Conservation (phyloP, 805 yeast species). For the Myxozyma vanderwaltii region DNA sequence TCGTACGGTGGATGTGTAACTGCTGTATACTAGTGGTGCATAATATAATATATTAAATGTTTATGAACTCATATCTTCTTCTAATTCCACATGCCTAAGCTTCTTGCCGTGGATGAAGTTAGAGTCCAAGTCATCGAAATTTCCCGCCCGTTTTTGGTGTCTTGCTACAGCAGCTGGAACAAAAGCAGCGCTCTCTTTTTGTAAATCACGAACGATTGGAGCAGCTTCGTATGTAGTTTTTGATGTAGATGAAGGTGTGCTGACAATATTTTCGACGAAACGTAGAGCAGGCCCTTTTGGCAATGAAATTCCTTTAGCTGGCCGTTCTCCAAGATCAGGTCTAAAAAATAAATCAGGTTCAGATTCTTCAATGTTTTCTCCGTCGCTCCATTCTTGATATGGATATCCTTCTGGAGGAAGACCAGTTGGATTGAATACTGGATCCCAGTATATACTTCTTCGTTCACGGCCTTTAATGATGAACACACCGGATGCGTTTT, state of each 20-base stretch:
- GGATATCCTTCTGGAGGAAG: conserved; percentile 34
- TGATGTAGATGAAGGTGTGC: neutral
- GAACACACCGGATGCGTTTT: conserved; percentile 24
- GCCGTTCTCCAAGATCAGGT: conserved; percentile 16
- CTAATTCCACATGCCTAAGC: conserved; percentile 3
- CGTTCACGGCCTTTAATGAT: conserved; percentile 31
- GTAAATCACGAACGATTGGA: conserved; percentile 35
- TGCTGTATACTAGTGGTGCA: neutral
- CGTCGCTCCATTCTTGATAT: conserved; percentile 27
- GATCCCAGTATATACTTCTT: conserved; percentile 36
- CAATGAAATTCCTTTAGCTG: conserved; percentile 32
- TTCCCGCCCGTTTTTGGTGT: neutral
- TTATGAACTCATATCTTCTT: neutral
- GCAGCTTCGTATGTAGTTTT: conserved; percentile 36
- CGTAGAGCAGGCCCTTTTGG: conserved; percentile 34
- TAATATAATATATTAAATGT: neutral
- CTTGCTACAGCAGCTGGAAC: conserved; percentile 31
- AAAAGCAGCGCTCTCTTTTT: conserved; percentile 33
- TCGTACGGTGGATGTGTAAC: neutral
- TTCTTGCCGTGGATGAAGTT: neutral
- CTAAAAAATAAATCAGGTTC: conserved; percentile 6
- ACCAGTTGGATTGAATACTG: conserved; percentile 33
- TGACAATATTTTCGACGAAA: neutral
- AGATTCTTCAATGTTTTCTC: neutral
- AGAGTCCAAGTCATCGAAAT: neutral